A percentile compares a stretch with the other conserved stretches of the same genome.
phyloP scores from a whole-genome alignment of 176 grass and related monocot species.

The Zizania latifolia region DNA sequence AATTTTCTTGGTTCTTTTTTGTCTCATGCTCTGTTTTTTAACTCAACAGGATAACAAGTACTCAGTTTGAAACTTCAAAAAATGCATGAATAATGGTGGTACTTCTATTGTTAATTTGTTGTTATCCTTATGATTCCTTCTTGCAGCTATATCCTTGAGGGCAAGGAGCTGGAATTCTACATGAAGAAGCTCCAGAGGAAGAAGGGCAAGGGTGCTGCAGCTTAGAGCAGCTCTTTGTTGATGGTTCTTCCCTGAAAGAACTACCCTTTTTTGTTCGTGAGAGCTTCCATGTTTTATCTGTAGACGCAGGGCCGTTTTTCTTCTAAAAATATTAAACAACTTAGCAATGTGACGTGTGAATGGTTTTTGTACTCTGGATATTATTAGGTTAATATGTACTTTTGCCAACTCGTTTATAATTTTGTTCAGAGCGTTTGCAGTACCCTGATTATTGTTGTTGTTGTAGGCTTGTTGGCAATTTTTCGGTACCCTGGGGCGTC shows the following conservation, averaged over 20 bases:
- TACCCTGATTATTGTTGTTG: too few relatives aligned
- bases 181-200: conserved; percentile 73
- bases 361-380: not conserved
- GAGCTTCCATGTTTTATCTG: not conserved
- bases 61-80: not conserved
- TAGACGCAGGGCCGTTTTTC: not conserved
- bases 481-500: too few relatives aligned
- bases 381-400: not conserved
- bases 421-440: too few relatives aligned
- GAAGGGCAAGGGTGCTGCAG: too few relatives aligned
- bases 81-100: not conserved
- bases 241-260: not conserved
- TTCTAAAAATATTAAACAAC: not conserved
- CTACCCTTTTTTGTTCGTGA: not conserved
- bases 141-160: conserved; percentile 66
- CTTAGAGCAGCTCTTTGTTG: not conserved
- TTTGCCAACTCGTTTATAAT: not conserved
- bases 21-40: too few relatives aligned
- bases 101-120: too few relatives aligned
- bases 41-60: not conserved
- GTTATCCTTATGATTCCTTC: not conserved
- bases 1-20: too few relatives aligned
- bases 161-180: conserved; percentile 72
- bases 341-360: not conserved
- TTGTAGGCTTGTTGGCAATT: too few relatives aligned